Conservation (phyloP, 805 yeast species). For the Barnettozyma sucrosica region DNA sequence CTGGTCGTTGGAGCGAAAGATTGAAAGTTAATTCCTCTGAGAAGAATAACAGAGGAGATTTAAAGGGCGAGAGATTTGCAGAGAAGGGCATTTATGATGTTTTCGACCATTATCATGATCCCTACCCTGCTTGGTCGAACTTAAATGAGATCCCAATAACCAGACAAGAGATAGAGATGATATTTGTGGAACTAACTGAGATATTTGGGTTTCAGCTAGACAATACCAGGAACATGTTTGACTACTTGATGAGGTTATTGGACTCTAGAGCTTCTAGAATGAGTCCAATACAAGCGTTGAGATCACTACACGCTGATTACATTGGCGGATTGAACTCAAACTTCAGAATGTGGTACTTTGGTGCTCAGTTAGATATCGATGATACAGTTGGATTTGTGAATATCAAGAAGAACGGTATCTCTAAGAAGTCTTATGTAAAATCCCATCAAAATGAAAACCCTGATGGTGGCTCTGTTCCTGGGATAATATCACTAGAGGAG, state of each 20-base stretch:
- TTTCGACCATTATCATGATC: conserved; percentile 40
- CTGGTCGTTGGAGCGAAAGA: conserved; percentile 52
- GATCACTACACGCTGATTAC: conserved; percentile 64
- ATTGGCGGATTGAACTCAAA: conserved; percentile 68
- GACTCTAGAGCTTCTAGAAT: conserved; percentile 68
- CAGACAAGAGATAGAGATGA: conserved; percentile 47
- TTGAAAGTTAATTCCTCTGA: conserved; percentile 29
- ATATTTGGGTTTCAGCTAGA: conserved; percentile 68
- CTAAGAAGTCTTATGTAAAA: conserved; percentile 13
- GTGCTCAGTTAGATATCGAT: conserved; percentile 60
- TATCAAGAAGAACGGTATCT: conserved; percentile 23
- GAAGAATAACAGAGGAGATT: conserved; percentile 18
- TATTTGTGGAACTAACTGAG: conserved; percentile 45
- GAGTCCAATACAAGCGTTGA: conserved; percentile 49
- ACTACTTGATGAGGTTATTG: conserved; percentile 51
- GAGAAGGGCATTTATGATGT: conserved; percentile 38
- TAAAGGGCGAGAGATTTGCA: conserved; percentile 33
- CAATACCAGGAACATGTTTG: conserved; percentile 61
- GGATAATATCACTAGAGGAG: conserved; percentile 29
- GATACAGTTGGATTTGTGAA: conserved; percentile 38
- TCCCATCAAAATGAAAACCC: conserved; percentile 2
- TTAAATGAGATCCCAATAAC: conserved; percentile 39
- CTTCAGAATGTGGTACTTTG: conserved; percentile 73
- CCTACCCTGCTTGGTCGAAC: conserved; percentile 48
- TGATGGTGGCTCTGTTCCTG: not conserved